Evolutionary conservation across 1,139 yeast genomes (phyloP), one percentile per base, ranked within the genome.

Genomic region (Geotrichum aggregatum): DNA sequence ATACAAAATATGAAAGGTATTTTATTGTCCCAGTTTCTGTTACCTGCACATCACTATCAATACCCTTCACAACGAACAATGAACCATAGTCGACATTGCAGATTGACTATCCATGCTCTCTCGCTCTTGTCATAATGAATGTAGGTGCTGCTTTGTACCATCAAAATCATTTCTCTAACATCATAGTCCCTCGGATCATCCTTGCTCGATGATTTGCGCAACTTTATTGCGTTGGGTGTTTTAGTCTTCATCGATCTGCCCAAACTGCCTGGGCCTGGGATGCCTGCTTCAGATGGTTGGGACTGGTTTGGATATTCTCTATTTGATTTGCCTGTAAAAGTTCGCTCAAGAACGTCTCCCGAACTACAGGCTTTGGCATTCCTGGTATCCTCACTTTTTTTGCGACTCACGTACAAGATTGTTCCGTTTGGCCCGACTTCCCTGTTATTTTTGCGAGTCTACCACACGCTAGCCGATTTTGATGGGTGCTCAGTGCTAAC

Each of bases 391-490:
- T 67, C 72, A 52, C 69, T 74, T 13, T 73, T 69, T 57, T 57
- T 74, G 3, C 69, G 74, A 63, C 73, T 79, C 3, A 80, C 85
- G 0, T 81, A 71, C 61, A 71, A 63, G 50, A 51, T 69, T 3
- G 26, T 55, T 13, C 47, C 40, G 65, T 13, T 31, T 1, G 18
- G 21, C 11, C 13, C 28, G 24, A 8, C 19, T 36, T 39, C 42
- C n/a, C 35, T 49, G 6, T 50, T 56, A 1, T 14, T 52, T 1
- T 38, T 80, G 1, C 68, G 87, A 55, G 59, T 82, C 0, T 82
- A 80, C 58, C 64, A 70, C 1, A 60, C 82, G 0, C 82, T 84
- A 0, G 55, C 60, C 2, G 85, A 82, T 63, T 61, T 73, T 0
- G 62, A 64, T 0, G 77, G 78, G 0, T 22, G 63, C 70, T 7